phyloP scores from a whole-genome alignment of 768 basidiomycete species.

The Mycena galopus region DNA sequence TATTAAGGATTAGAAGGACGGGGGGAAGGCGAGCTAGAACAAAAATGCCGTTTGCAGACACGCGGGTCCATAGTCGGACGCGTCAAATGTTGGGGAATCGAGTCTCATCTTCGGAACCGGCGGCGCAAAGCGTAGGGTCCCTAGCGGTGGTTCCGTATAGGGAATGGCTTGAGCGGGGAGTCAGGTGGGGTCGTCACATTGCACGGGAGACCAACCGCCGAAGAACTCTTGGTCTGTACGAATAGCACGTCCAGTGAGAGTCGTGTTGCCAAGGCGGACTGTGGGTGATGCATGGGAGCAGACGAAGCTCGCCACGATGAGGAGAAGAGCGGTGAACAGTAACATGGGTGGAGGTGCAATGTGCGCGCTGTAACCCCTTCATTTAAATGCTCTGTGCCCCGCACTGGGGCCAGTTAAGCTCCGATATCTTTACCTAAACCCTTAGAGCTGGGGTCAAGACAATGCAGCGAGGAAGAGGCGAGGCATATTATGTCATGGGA shows the following conservation, averaged over 20 bases:
- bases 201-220: slow-evolving; percentile 9
- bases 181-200: background rate
- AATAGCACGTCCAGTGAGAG: slow-evolving; percentile 19
- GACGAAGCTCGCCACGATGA: background rate
- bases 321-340: background rate
- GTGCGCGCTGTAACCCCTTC: too few relatives aligned
- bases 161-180: slow-evolving; percentile 56
- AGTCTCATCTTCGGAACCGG: slow-evolving; percentile 59
- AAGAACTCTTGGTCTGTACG: slow-evolving; percentile 22
- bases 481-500: too few relatives aligned
- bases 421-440: too few relatives aligned
- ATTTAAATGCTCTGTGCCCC: too few relatives aligned
- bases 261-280: slow-evolving; percentile 16
- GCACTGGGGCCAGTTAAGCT: too few relatives aligned
- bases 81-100: slow-evolving; percentile 54
- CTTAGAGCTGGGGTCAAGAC: too few relatives aligned
- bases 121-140: slow-evolving; percentile 58
- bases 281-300: slow-evolving; percentile 4
- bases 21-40: too few relatives aligned
- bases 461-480: too few relatives aligned
- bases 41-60: slow-evolving; percentile 62
- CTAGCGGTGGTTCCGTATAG: slow-evolving; percentile 69
- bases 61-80: slow-evolving; percentile 59
- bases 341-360: background rate
- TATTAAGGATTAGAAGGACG: background rate